Evolutionary conservation across 2,329 filamentous ascomycete species (phyloP), one percentile per base, ranked within the genome.

Genomic region (Apiospora malaysiana): DNA sequence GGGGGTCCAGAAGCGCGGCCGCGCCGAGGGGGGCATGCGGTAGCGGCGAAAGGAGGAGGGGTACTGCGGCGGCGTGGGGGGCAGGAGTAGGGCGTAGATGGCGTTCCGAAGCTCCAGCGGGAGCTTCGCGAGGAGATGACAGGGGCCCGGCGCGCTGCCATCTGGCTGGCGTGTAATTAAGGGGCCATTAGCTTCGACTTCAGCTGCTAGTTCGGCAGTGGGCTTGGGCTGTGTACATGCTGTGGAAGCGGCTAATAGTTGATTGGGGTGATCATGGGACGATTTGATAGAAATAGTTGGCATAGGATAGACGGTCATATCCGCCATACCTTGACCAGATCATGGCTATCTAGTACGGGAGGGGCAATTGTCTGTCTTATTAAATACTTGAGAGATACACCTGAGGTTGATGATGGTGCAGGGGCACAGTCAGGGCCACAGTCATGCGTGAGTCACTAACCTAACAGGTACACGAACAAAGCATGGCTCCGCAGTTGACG

Each of bases 371-470:
- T 8, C 4, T 23, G 21, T 14, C 21, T 59, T 63, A 40, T 63
- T 63, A 63, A 63, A 63, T 63, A 63, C 32, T 23, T 14, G n/a
- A 21, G 0, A 7, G 9, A 27, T 2, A n/a, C 18, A 40, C 9
- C 32, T 63, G 32, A 21, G 56, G 21, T 32, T n/a, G 21, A 40
- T n/a, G 18, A 32, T 32, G 8, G 25, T 18, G 56, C 56, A 8
- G 4, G 56, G 56, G 6, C 32, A 23, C 7, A 63, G 21, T 40
- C 56, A 8, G 4, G 56, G 56, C 4, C 32, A 23, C 7, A 63
- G 21, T 40, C 56, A 63, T 63, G 56, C 56, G 18, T 59, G 56
- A 63, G 56, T 63, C 56, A 63, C 56, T 63, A 63, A 32, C 18
- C 56, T 63, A 63, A 32, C 18, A 63, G n/a, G 7, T 10, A 25